phyloP scores from a whole-genome alignment of 2,329 filamentous ascomycete species.

The Plenodomus lindquistii region DNA sequence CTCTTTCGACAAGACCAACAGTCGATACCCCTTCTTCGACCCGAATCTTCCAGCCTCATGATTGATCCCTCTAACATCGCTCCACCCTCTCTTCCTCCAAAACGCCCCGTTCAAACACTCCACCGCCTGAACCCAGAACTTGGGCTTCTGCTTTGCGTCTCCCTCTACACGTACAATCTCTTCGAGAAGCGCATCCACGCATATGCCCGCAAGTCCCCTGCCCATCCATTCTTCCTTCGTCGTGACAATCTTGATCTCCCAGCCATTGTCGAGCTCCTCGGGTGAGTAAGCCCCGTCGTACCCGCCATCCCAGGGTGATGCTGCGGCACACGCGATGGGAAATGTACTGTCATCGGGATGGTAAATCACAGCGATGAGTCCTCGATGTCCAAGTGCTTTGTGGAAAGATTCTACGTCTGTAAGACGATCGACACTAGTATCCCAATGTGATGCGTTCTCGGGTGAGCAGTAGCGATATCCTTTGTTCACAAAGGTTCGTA shows the following conservation, averaged over 20 bases:
- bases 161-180: slow-evolving; percentile 1
- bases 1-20: slow-evolving; percentile 9
- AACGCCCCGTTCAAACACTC: slow-evolving; percentile 10
- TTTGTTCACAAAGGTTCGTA: slow-evolving; percentile 10
- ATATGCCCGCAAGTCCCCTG: slow-evolving; percentile 5
- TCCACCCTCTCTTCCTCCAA: slow-evolving; percentile 9
- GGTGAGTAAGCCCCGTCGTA: slow-evolving; percentile 1
- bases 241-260: slow-evolving; percentile 13
- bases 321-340: slow-evolving; percentile 10
- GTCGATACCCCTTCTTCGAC: slow-evolving; percentile 7
- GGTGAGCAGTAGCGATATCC: slow-evolving; percentile 6
- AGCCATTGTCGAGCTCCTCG: slow-evolving; percentile 4
- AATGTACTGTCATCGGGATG: neutral
- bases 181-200: slow-evolving; percentile 6
- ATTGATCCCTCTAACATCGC: slow-evolving; percentile 3
- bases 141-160: neutral
- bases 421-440: slow-evolving; percentile 1
- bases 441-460: slow-evolving; percentile 5
- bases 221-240: slow-evolving; percentile 7
- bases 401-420: neutral
- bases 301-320: slow-evolving; percentile 4
- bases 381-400: slow-evolving; percentile 2
- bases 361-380: slow-evolving; percentile 6
- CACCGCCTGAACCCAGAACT: slow-evolving; percentile 11
- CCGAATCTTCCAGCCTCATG: slow-evolving; percentile 9